phyloP scores from a whole-genome alignment of 2,329 filamentous ascomycete species.

The Emericellopsis cladophorae region DNA sequence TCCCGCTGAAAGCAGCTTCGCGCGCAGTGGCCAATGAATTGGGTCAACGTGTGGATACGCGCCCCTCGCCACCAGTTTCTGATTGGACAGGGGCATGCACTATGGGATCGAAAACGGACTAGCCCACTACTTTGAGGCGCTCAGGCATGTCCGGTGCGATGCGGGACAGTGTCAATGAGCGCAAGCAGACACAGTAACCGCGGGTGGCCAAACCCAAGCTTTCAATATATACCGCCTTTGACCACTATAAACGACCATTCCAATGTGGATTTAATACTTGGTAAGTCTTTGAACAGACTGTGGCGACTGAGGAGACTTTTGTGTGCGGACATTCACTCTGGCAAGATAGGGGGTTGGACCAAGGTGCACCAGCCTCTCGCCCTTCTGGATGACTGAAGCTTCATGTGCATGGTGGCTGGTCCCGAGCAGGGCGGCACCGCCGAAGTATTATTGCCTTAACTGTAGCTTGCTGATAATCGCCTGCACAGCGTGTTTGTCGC shows the following conservation, averaged over 20 bases:
- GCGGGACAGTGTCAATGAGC: constrained; percentile 1
- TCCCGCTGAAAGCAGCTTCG: neutral
- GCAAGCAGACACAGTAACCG: neutral
- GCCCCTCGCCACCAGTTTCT: constrained; percentile 3
- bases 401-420: neutral
- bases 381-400: neutral
- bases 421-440: neutral
- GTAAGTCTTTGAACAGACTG: no score
- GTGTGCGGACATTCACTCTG: neutral
- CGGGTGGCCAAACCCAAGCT: neutral
- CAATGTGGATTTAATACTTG: no score
- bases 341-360: neutral
- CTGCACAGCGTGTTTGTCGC: neutral
- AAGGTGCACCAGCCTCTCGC: neutral
- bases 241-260: no score
- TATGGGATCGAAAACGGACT: constrained; percentile 2
- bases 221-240: no score
- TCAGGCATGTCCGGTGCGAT: constrained; percentile 2
- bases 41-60: neutral
- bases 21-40: constrained; percentile 1
- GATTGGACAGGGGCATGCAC: constrained; percentile 1
- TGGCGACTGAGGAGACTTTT: no score
- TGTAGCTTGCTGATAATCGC: no score
- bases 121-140: constrained; percentile 1
- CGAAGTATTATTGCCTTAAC: no score